Base-by-base conservation (phyloP, 345 rosid genomes). In the Sonneratia alba region DNA sequence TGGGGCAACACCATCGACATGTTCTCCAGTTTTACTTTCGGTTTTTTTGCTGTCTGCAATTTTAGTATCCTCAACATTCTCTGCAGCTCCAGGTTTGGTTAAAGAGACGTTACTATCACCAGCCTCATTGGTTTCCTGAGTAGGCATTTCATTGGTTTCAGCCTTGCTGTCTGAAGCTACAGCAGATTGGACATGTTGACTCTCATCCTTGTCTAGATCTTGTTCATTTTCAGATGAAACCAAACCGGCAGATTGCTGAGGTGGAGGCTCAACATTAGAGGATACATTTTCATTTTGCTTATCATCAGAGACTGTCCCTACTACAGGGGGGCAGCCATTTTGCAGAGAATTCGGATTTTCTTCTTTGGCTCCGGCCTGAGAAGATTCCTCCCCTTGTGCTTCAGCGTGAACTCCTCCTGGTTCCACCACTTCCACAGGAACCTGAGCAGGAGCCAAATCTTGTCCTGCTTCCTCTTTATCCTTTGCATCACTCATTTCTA, bases 1-100 rank as follows among this genome's bases (percentile, higher is more conserved):
- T 40, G 65, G 73, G 70, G 74, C 70, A 70, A 65, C 65, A 69
- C 61, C 72, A 76, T 72, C 70, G 66, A 56, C 48, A 70, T 40
- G 75, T 71, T 73, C 77, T 72, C 56, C 74, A 37, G 70, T 75
- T 70, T 74, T 72, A 53, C 76, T 69, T 70, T 70, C 77, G 38
- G 76, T 69, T 55, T 67, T 48, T 62, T 74, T 83, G 65, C 47
- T 49, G 43, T 55, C 47, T 62, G 76, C 81, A 72, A 40, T 53
- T 43, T 1, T 27, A 57, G 34, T 42, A 47, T 62, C 74, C 22
- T 62, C 21, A 16, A 43, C 21, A 27, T 36, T 40, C 21, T 68
- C 38, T 27, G 18, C 66, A 1, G 66, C 38, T 4, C 32, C 38
- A 62, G 66, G 38, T 62, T 62, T 32, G 27, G 66, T 27, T 27